Evolutionary conservation across 2,329 filamentous ascomycete genomes (phyloP), one percentile per base, ranked within the genome.

Genomic region (Paradendryphiella salina): DNA sequence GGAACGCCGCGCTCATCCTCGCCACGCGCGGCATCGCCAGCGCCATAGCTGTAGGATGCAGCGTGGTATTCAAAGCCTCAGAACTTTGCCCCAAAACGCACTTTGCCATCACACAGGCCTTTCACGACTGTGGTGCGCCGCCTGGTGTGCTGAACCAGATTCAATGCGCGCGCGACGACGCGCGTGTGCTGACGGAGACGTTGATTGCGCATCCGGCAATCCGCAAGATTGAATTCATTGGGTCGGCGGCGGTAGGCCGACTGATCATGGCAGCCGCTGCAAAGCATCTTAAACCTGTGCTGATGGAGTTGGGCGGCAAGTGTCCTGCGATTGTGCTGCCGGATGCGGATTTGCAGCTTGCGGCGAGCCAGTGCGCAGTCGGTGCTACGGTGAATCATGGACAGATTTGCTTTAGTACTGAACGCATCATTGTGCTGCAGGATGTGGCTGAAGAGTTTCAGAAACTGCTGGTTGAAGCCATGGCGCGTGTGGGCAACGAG

Each of bases 351-450:
- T 13, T 66, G 14, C 37, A 46, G 26, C 55, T 61, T 21, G 60
- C 63, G 4, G 63, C 63, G 0, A 43, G 14, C n/a, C 38, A 62
- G n/a, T 66, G 63, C 36, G 57, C 59, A 1, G 43, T 61, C 37
- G 60, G 63, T 15, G 63, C 61, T 49, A 49, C 54, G 35, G 41
- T 48, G 23, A 35, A 63, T 17, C 60, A 63, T 41, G 90, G 90
- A 0, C 90, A 95, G 75, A 83, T 93, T 40, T 94, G 90, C 79
- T 93, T 94, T 87, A 81, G 82, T n/a, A 93, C 89, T 0, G 89
- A 94, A 73, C 81, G 85, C 23, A 85, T 93, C 55, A 67, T 85
- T 17, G 81, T 86, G 15, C 78, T 85, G 65, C 75, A 77, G 44
- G 73, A 73, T 15, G 72, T 85, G 48, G 75, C 77, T 45, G 74